Conservation (phyloP, 768 basidiomycete genomes). For the Polyporus arcularius region DNA sequence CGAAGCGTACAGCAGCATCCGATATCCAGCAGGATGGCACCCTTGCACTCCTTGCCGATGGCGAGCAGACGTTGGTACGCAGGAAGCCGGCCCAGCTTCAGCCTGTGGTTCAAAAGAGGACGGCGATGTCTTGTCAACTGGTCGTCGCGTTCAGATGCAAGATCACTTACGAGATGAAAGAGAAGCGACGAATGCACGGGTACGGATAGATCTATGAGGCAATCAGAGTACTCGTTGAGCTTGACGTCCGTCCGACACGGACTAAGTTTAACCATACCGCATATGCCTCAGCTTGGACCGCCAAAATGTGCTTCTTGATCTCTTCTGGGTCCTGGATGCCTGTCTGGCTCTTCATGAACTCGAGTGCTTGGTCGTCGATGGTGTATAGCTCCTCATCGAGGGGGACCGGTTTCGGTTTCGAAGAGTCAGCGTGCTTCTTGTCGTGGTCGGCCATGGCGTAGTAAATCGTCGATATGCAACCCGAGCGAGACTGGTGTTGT, state of each 20-base stretch:
- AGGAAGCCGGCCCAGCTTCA: conserved; percentile 27
- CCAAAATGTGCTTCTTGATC: conserved; percentile 33
- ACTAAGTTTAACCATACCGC: conserved; percentile 18
- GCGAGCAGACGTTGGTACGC: conserved; percentile 33
- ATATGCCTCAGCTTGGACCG: conserved; percentile 32
- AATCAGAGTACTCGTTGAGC: background rate
- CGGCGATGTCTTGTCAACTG: background rate
- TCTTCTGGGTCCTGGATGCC: conserved; percentile 32
- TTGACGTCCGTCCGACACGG: no score
- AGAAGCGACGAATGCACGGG: conserved; percentile 32
- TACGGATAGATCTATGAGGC: conserved; percentile 30
- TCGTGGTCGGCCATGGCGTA: no score
- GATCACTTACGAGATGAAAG: conserved; percentile 24
- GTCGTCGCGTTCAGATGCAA: background rate
- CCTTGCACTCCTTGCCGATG: conserved; percentile 37
- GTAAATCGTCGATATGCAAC: no score
- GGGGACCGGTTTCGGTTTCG: background rate
- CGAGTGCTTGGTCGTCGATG: conserved; percentile 15
- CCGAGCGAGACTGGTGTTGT: no score
- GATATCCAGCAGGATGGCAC: conserved; percentile 45
- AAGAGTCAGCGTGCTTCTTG: background rate
- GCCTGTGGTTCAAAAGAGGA: conserved; percentile 9
- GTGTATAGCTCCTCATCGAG: conserved; percentile 23
- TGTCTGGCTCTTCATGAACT: conserved; percentile 24
- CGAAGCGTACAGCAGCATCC: conserved; percentile 44